A percentile compares a stretch with the other conserved stretches of the same genome.
Evolutionary conservation across 2,329 filamentous ascomycete species (phyloP).

Genomic region (Cryphonectria parasitica): DNA sequence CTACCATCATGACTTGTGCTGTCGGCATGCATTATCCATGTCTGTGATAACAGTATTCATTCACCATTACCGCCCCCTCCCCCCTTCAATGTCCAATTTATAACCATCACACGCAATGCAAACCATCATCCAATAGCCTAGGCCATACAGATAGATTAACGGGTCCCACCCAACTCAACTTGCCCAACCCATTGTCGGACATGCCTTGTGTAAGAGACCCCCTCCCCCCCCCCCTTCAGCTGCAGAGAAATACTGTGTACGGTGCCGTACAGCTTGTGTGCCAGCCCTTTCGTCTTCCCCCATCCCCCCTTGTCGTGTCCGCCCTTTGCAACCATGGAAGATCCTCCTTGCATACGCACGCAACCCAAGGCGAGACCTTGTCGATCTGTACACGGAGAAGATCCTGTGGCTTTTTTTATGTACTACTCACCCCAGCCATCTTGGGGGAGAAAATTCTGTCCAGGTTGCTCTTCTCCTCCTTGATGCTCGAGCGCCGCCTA

Average conservation of each 20-base stretch:
- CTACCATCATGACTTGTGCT: background rate
- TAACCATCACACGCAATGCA: background rate
- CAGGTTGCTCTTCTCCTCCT: background rate
- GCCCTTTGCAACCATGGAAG: background rate
- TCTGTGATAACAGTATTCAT: background rate
- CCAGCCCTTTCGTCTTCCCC: background rate
- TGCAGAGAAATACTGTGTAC: background rate
- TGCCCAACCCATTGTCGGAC: slow-evolving; percentile 26
- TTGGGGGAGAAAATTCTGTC: too few species aligned
- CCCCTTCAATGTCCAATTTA: background rate
- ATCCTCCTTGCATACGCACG: slow-evolving; percentile 25
- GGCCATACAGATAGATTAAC: slow-evolving; percentile 25
- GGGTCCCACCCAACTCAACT: slow-evolving; percentile 26
- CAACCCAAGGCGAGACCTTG: background rate
- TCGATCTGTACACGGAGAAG: background rate
- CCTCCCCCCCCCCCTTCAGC: background rate
- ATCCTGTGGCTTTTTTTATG: background rate
- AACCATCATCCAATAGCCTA: slow-evolving; percentile 18
- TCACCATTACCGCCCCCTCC: background rate
- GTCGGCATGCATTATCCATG: background rate
- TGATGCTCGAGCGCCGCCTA: background rate
- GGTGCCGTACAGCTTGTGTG: background rate
- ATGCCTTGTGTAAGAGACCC: slow-evolving; percentile 11
- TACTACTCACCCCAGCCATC: background rate
- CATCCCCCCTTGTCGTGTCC: background rate